Base-by-base conservation (phyloP, 2,329 filamentous ascomycete genomes). In the Phyllosticta capitalensis region DNA sequence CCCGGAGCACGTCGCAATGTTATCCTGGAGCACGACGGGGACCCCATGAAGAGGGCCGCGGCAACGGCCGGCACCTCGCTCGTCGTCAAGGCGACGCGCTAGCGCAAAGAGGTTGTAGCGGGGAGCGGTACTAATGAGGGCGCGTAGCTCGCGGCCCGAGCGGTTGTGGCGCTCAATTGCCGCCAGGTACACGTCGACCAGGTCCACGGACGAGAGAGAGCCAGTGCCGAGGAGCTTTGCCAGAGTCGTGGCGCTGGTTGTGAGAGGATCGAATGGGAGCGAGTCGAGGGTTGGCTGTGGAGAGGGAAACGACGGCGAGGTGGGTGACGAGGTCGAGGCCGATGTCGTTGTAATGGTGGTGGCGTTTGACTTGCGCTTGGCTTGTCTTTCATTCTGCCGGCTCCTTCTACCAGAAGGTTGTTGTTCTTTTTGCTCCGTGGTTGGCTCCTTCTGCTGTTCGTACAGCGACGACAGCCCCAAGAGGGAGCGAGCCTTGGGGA, bases 41-140 rank as follows among this genome's bases (percentile, higher is more conserved):
- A 76, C 74, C 5, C 75, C 75, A 64, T 77, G 74, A n/a, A 76
- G 59, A 5, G 69, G 69, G 2, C 74, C 69, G 51, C 74, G 70
- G 19, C 69, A 61, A 54, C 67, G 68, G 17, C 73, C 72, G 30
- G 64, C 65, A 28, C 63, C 64, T n/a, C 74, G 65, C 61, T 76
- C 75, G 24, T 71, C 65, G 55, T 77, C 75, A 19, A 78, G 66
- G n/a, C 66, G 63, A 45, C 65, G 67, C 10, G 75, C 75, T 59
- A 67, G 68, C 45, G 66, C 66, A 14, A 76, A 52, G 9, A 74
- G 63, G 30, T 71, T 64, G 58, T 73, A 67, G 60, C 66, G 67
- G 9, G 75, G 74, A 26, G 72, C 71, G 1, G 74, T 67, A 1
- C 69, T 71, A 22, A 76, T 73, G 56, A 76, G 56, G 5, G 74